Evolutionary conservation across 306 rosid species (phyloP).

Genomic region (Malus sylvestris): DNA sequence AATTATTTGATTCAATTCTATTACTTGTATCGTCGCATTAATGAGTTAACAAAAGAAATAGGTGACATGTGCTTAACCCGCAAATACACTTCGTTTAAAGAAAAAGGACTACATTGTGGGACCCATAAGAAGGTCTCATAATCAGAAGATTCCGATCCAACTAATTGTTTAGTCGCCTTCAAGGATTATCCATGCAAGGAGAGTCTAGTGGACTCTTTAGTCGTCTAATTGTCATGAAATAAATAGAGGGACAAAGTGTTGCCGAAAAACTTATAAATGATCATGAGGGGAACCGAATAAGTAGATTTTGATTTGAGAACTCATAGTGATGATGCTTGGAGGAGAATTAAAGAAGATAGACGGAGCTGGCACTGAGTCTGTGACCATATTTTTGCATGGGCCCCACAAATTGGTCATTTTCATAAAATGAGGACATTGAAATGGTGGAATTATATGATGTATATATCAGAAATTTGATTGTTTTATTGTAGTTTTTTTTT

Average conservation of each 20-base stretch:
- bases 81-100: background rate
- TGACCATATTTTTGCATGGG: too few relatives aligned
- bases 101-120: background rate
- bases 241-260: background rate
- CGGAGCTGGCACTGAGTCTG: too few relatives aligned
- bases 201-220: background rate
- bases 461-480: too few relatives aligned
- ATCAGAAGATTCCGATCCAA: background rate
- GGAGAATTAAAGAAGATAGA: too few relatives aligned
- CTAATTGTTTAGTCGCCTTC: background rate
- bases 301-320: background rate
- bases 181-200: background rate
- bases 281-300: background rate
- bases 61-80: background rate
- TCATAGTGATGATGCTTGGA: background rate
- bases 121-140: background rate
- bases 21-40: too few relatives aligned
- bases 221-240: background rate
- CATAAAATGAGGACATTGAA: too few relatives aligned
- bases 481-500: too few relatives aligned
- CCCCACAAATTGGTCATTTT: too few relatives aligned
- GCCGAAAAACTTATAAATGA: too few relatives aligned
- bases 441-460: too few relatives aligned
- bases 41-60: background rate
- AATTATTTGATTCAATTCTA: background rate